Evolutionary conservation across 176 grass and related monocot genomes (phyloP).

Genomic region (Dactylis glomerata): DNA sequence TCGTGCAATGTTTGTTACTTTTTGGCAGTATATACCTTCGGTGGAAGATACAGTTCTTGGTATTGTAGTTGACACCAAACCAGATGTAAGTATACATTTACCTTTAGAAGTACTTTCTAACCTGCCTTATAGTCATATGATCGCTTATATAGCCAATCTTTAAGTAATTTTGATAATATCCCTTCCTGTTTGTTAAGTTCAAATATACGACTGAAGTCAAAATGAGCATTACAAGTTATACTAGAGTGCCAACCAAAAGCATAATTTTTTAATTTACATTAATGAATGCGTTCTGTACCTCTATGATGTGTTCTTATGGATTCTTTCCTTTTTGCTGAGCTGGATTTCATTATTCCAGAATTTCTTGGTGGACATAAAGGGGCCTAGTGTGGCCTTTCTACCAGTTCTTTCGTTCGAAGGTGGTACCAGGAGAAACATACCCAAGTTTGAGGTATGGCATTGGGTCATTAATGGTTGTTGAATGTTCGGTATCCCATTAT

Average conservation of each 20-base stretch:
- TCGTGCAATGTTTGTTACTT: constrained; percentile 24
- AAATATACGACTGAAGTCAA: not conserved
- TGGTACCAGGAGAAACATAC: constrained; percentile 91
- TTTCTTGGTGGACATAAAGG: constrained; percentile 96
- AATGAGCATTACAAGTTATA: not conserved
- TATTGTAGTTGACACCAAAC: constrained; percentile 77
- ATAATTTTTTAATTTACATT: constrained; percentile 6
- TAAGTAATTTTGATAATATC: not conserved
- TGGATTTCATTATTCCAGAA: constrained; percentile 55
- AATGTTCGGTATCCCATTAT: not conserved
- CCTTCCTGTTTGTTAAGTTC: not conserved
- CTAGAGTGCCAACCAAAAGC: not conserved
- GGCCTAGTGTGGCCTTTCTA: constrained; percentile 65
- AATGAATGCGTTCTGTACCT: not conserved
- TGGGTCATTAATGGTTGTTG: not conserved
- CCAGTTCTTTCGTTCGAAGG: constrained; percentile 95
- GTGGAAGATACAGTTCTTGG: constrained; percentile 76
- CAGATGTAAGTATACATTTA: constrained; percentile 71
- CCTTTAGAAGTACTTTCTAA: constrained; percentile 4
- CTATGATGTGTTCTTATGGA: constrained; percentile 17
- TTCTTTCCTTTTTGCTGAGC: not conserved
- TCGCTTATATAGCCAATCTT: not conserved
- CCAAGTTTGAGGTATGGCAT: constrained; percentile 79
- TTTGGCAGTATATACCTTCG: constrained; percentile 68
- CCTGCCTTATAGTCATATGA: not conserved